Percentiles rank a stretch among this genome's conserved stretches.
These are phyloP conservation scores for Rhodotorula sp. DNA, from an alignment of 1,284 basidiomycete species.

Conservation along the genomic window DNA sequence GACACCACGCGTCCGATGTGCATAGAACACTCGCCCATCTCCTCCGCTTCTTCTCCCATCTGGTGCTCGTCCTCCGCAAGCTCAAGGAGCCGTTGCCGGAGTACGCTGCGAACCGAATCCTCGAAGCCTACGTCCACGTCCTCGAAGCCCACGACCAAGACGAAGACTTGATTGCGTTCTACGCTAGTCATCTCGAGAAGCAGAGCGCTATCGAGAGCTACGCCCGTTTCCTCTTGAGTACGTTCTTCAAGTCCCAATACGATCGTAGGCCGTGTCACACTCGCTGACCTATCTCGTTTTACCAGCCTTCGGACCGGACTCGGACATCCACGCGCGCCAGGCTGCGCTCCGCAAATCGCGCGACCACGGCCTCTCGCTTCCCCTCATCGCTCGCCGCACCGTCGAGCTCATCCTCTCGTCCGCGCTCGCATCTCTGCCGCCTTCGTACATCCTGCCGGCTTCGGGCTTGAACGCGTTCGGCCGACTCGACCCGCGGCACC, in stretches of 20 bases:
- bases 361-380: conserved; percentile 79
- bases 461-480: conserved; percentile 42
- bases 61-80: conserved; percentile 86
- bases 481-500: conserved; percentile 57
- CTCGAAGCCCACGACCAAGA: conserved; percentile 70
- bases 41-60: conserved; percentile 87
- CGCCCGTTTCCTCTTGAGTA: conserved; percentile 76
- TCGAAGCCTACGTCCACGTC: conserved; percentile 85
- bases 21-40: conserved; percentile 50
- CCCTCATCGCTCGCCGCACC: conserved; percentile 74
- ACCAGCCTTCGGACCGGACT: conserved; percentile 67
- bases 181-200: conserved; percentile 85
- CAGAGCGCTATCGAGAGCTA: conserved; percentile 86
- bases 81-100: conserved; percentile 66
- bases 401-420: conserved; percentile 74
- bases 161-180: conserved; percentile 85
- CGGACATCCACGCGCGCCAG: conserved; percentile 67
- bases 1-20: too few relatives aligned
- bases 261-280: neutral
- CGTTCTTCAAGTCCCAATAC: conserved; percentile 32
- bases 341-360: conserved; percentile 72
- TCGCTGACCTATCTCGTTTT: neutral
- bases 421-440: conserved; percentile 40
- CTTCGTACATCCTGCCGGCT: conserved; percentile 1
- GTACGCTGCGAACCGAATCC: conserved; percentile 70